These are phyloP conservation scores for Trebouxiophyceae sp. DNA, from an alignment of 163 green algal genomes.

Conservation along the genomic window DNA sequence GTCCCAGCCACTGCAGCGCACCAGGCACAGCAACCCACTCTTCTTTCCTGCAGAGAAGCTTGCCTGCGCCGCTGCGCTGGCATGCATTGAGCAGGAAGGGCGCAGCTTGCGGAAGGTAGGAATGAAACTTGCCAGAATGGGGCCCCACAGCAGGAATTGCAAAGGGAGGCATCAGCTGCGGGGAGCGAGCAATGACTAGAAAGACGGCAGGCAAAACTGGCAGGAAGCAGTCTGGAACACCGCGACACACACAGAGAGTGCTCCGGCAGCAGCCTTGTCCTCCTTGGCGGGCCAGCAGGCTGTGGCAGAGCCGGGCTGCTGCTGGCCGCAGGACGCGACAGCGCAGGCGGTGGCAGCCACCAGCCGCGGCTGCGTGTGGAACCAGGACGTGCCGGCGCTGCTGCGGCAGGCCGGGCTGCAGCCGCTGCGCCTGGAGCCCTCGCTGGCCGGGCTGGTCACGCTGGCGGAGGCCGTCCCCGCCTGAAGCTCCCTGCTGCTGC, in stretches of 20 bases:
- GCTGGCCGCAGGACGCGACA: conserved; percentile 47
- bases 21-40: too few relatives aligned
- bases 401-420: conserved; percentile 8
- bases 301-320: neutral
- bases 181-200: too few relatives aligned
- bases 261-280: neutral
- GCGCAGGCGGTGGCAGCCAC: conserved; percentile 41
- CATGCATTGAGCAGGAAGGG: neutral
- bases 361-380: conserved; percentile 77
- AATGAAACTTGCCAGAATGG: neutral
- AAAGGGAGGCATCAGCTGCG: neutral
- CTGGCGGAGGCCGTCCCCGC: neutral
- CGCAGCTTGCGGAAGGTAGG: neutral
- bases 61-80: neutral
- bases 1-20: too few relatives aligned
- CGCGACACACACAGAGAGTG: neutral
- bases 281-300: too few relatives aligned
- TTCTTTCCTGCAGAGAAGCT: neutral
- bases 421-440: neutral
- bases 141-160: neutral
- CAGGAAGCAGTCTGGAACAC: neutral
- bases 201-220: too few relatives aligned
- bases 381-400: conserved; percentile 37
- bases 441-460: neutral
- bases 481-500: too few relatives aligned